Evolutionary conservation across 2,329 filamentous ascomycete species (phyloP), one percentile per base, ranked within the genome.

Genomic region (Erysiphe pulchra): DNA sequence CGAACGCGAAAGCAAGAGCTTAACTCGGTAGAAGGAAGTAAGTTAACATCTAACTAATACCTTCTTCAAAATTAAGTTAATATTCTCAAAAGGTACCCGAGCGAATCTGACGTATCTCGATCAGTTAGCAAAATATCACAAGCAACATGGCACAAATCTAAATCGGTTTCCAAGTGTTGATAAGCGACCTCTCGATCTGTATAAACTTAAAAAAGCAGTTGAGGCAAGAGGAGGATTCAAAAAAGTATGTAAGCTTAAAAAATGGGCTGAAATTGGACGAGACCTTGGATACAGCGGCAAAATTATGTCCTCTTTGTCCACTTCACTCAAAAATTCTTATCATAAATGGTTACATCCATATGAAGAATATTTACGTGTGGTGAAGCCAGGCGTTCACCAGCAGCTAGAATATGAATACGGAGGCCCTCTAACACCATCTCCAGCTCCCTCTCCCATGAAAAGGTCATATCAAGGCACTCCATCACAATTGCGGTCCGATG

Each of bases 291-390:
- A 98, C 62, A 95, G 87, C 58, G 90, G 90, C 58, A 98, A 98
- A 66, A 98, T 98, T 51, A 98, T 98, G 90, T 95, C 87, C 2
- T 95, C 90, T 9, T 66, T 98, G 42, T 98, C 90, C 6, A 98
- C 90, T 0, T 95, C 90, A 5, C 70, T 98, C 38, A 98, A 95
- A 61, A 98, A 98, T 61, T 95, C 90, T 0, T 98, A 92, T 55
- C 85, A 93, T 60, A 78, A 87, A 62, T 98, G 90, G 83, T 75
- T 98, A 3, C 83, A 85, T 57, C 90, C 90, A 0, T 98, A 95
- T 55, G 90, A 98, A 61, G 85, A 95, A 50, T 98, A 93, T 58
- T 65, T 98, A 39, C 74, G 81, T 45, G 67, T 87, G 13, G 87
- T 84, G 45, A 95, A 94, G 59, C 90, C 90, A 2, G 83, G 85